Percentiles rank a stretch among this genome's conserved stretches.
phyloP scores from a whole-genome alignment of 129 eudicot genomes.

The Ambrosia trifida region DNA sequence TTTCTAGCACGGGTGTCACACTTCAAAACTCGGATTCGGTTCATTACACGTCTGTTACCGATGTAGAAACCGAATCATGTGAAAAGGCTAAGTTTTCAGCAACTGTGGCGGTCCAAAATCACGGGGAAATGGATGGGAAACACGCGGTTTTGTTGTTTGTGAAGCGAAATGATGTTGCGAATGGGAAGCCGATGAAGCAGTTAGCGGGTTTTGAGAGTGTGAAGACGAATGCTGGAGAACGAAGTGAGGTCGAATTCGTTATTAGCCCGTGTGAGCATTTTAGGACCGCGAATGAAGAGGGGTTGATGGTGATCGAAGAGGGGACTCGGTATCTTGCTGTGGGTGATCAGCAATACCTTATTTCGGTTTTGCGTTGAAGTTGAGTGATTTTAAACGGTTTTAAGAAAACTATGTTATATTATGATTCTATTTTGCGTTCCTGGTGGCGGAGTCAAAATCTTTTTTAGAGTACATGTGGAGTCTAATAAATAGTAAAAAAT shows the following conservation, averaged over 20 bases:
- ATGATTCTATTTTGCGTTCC: background rate
- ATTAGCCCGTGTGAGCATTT: conserved; percentile 78
- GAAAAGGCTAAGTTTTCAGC: conserved; percentile 45
- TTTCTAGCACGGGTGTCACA: conserved; percentile 24
- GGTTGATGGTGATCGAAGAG: conserved; percentile 66
- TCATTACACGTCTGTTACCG: conserved; percentile 30
- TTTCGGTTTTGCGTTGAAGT: conserved; percentile 35
- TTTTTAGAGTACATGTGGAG: too few species aligned
- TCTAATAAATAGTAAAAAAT: too few species aligned
- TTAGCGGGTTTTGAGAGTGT: conserved; percentile 50
- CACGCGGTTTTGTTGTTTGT: conserved; percentile 51
- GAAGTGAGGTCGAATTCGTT: conserved; percentile 38
- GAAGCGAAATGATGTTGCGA: conserved; percentile 31
- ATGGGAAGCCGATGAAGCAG: conserved; percentile 43
- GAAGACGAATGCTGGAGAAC: conserved; percentile 36
- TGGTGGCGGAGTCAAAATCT: background rate
- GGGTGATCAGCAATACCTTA: conserved; percentile 56
- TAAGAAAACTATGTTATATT: background rate
- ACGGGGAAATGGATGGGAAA: conserved; percentile 49
- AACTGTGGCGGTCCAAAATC: conserved; percentile 40
- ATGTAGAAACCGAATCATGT: conserved; percentile 34
- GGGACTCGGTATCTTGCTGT: conserved; percentile 49
- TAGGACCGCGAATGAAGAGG: conserved; percentile 66
- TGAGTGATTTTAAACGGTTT: background rate
- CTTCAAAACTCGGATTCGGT: conserved; percentile 39